A percentile compares a stretch with the other conserved stretches of the same genome.
Evolutionary conservation across 805 yeast species (phyloP).

Genomic region (Tetrapisispora namnaoensis): DNA sequence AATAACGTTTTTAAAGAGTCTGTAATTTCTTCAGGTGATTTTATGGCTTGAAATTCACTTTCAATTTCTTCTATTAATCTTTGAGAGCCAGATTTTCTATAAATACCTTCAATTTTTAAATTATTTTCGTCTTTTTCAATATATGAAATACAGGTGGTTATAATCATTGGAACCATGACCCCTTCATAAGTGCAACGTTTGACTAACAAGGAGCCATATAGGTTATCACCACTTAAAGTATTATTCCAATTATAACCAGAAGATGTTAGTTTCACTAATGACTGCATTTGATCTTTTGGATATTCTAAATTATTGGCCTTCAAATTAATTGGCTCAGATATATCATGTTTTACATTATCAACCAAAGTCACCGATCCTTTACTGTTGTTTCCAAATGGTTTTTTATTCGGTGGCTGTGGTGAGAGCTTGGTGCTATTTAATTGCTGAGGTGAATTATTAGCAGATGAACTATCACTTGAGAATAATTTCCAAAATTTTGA

Average conservation of each 20-base stretch:
- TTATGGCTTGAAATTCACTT: slow-evolving; percentile 17
- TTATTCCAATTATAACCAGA: background rate
- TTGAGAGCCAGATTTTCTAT: slow-evolving; percentile 79
- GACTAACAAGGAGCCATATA: slow-evolving; percentile 42
- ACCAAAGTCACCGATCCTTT: background rate
- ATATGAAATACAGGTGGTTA: slow-evolving; percentile 61
- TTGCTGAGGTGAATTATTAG: slow-evolving; percentile 2
- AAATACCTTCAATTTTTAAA: slow-evolving; percentile 72
- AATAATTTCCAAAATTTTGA: slow-evolving; percentile 29
- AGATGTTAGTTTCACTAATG: background rate
- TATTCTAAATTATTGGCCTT: background rate
- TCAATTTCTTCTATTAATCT: slow-evolving; percentile 34
- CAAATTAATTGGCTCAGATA: background rate
- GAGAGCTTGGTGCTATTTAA: background rate
- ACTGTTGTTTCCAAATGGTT: background rate
- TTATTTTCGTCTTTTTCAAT: slow-evolving; percentile 60
- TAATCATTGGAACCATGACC: slow-evolving; percentile 55
- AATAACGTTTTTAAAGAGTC: slow-evolving; percentile 30
- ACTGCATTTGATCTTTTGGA: background rate
- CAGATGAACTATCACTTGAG: slow-evolving; percentile 4
- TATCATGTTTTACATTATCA: background rate
- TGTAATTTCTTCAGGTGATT: slow-evolving; percentile 27
- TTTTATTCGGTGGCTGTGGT: background rate
- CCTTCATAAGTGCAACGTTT: slow-evolving; percentile 55
- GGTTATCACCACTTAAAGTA: background rate